Evolutionary conservation across 2,329 filamentous ascomycete species (phyloP).

Genomic region (Trichothecium roseum): DNA sequence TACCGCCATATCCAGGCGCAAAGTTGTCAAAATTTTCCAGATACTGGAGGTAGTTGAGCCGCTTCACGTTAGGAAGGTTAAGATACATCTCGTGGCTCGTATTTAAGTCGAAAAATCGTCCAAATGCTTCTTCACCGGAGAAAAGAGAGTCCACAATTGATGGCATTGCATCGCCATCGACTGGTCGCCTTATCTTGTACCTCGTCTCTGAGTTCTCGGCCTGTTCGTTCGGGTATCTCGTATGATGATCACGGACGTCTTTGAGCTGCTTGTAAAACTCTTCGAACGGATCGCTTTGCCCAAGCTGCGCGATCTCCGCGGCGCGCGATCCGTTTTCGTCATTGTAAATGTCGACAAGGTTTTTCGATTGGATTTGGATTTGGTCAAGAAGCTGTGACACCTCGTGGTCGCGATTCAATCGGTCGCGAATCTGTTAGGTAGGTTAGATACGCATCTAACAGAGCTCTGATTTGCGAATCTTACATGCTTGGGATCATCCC

Average conservation of each 20-base stretch:
- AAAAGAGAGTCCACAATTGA: conserved; percentile 83
- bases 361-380: conserved; percentile 76
- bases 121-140: conserved; percentile 89
- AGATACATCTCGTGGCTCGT: conserved; percentile 77
- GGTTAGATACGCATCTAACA: conserved; percentile 11
- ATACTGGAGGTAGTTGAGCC: conserved; percentile 84
- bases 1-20: conserved; percentile 56
- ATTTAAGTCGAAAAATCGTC: conserved; percentile 84
- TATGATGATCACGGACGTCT: conserved; percentile 78
- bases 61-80: conserved; percentile 79
- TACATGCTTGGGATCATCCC: conserved; percentile 82
- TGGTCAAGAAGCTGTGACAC: conserved; percentile 76
- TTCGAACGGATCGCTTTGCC: conserved; percentile 76
- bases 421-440: conserved; percentile 63
- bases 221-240: conserved; percentile 84
- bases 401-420: conserved; percentile 85
- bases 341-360: conserved; percentile 73
- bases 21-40: conserved; percentile 88
- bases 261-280: conserved; percentile 82
- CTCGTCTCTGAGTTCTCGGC: conserved; percentile 91
- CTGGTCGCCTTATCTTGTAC: conserved; percentile 62
- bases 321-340: conserved; percentile 63
- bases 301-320: conserved; percentile 74
- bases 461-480: conserved; percentile 20
- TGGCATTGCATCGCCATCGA: conserved; percentile 51